Base-by-base conservation (phyloP, 257 asterid species). In the Agastache rugosa region DNA sequence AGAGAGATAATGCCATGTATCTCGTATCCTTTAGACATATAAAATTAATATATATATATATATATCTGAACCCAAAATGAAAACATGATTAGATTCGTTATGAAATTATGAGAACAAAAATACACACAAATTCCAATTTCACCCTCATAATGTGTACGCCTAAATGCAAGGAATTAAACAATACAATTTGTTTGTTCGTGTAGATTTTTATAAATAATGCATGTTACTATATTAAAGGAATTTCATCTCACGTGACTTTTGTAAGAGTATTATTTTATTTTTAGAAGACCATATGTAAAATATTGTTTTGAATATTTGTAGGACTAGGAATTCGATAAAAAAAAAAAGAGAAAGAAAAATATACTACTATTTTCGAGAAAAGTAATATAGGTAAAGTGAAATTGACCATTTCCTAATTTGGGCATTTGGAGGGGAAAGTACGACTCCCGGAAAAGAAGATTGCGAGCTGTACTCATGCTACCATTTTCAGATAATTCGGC, bases 401-500 rank as follows among this genome's bases (percentile, higher is more conserved):
- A 72, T 74, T 69, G 68, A 71, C 68, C 51, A 70, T 45, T 68
- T 75, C 61, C 75, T 71, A 71, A 71, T 22, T 39, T 55, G 67
- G 68, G 80, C 11, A 66, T 44, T 55, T 23, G 71, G n/a, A 10
- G 76, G 62, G 76, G 51, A 37, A 59, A 62, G 60, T 58, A 63
- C 78, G 75, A 72, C 29, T 79, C 68, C 74, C 77, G 55, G 35
- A 41, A 34, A 79, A 22, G 69, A 67, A 41, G 81, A 80, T 72
- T 60, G 78, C 72, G 63, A 63, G 78, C 76, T 72, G 81, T 76
- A 66, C 75, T 75, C 72, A n/a, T 80, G 63, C 71, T 58, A 35
- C 80, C 83, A 75, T 61, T 75, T 71, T 59, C 55, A 54, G 62
- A 75, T 65, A 62, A 50, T 69, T 79, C 69, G 72, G 78, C 75